phyloP scores from a whole-genome alignment of 129 eudicot genomes.

The Gnaphalium uliginosum region DNA sequence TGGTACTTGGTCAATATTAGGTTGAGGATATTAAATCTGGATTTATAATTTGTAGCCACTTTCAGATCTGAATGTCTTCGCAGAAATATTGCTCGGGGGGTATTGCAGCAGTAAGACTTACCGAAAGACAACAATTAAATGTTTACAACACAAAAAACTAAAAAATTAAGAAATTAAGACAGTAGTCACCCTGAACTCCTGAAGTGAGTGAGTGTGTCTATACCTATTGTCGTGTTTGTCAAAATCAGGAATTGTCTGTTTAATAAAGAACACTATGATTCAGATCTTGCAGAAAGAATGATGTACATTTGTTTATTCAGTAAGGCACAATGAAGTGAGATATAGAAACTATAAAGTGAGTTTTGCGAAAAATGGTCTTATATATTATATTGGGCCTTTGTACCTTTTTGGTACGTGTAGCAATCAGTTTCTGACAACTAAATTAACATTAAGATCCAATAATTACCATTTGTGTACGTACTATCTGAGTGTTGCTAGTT shows the following conservation, averaged over 20 bases:
- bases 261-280: not conserved
- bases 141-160: not conserved
- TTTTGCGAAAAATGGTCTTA: not conserved
- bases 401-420: not conserved
- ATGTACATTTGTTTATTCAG: not conserved
- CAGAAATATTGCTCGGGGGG: not conserved
- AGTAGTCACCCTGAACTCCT: not conserved
- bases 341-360: not conserved
- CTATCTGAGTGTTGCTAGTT: not conserved
- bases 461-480: not conserved
- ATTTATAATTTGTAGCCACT: not conserved
- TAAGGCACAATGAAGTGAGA: not conserved
- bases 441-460: not conserved
- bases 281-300: not conserved
- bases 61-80: not conserved
- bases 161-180: not conserved
- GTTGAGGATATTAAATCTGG: not conserved
- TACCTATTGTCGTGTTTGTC: not conserved
- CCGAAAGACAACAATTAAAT: constrained; percentile 7
- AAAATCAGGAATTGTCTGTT: not conserved
- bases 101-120: not conserved
- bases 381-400: not conserved
- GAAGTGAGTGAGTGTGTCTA: not conserved
- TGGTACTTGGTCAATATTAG: not conserved
- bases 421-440: constrained; percentile 2